phyloP scores from a whole-genome alignment of 2,329 filamentous ascomycete species.

The Neofusicoccum cordaticola region DNA sequence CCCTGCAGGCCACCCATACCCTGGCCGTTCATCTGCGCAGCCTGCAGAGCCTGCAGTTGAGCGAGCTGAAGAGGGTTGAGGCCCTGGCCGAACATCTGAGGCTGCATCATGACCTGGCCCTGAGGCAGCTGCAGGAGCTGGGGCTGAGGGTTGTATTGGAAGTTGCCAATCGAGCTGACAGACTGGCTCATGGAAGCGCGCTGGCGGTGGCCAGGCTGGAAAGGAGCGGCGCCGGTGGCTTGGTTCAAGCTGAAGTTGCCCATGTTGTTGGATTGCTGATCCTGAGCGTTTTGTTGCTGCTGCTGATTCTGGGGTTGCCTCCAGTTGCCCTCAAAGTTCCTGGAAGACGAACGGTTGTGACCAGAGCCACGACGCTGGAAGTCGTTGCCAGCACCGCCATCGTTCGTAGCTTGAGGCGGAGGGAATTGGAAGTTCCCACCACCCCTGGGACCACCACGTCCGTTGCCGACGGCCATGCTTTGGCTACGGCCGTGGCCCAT shows the following conservation, averaged over 20 bases:
- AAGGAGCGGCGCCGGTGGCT: constrained; percentile 66
- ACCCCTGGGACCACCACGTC: constrained; percentile 64
- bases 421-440: constrained; percentile 73
- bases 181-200: constrained; percentile 83
- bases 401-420: constrained; percentile 49
- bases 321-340: constrained; percentile 99
- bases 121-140: constrained; percentile 82
- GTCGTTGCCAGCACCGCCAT: constrained; percentile 55
- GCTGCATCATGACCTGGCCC: constrained; percentile 79
- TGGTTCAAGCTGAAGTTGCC: constrained; percentile 68
- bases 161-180: constrained; percentile 76
- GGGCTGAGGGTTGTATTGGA: constrained; percentile 85
- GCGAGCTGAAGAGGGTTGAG: constrained; percentile 83
- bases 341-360: constrained; percentile 77
- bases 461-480: constrained; percentile 75
- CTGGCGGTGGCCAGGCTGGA: constrained; percentile 88
- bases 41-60: constrained; percentile 89
- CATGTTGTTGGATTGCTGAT: constrained; percentile 52
- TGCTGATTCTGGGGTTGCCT: constrained; percentile 67
- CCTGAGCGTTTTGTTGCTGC: constrained; percentile 47
- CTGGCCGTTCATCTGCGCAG: constrained; percentile 77
- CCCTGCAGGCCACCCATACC: constrained; percentile 61
- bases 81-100: constrained; percentile 83
- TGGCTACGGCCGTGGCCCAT: constrained; percentile 74
- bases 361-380: constrained; percentile 76